phyloP scores from a whole-genome alignment of 208 protist species.

The Trypanosoma melophagium region DNA sequence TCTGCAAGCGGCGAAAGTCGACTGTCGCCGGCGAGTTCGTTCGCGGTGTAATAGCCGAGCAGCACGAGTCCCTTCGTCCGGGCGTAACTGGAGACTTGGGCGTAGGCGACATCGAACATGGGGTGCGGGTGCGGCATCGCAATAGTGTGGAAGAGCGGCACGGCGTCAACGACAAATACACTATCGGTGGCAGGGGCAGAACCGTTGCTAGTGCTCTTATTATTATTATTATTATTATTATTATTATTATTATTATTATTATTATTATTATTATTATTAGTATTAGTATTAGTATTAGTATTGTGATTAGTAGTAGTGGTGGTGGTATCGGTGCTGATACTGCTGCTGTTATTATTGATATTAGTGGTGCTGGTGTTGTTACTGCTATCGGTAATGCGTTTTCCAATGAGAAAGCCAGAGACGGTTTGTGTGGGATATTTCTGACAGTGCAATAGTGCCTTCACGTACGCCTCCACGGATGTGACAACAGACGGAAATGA shows the following conservation, averaged over 20 bases:
- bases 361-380: conserved; percentile 12
- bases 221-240: background rate
- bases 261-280: too few relatives aligned
- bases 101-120: conserved; percentile 80
- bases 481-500: conserved; percentile 38
- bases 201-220: conserved; percentile 31
- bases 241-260: conserved; percentile 6
- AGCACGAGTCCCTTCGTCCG: conserved; percentile 65
- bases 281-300: too few relatives aligned
- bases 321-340: background rate
- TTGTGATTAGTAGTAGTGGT: conserved; percentile 3
- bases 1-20: conserved; percentile 37
- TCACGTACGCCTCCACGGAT: conserved; percentile 74
- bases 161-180: conserved; percentile 52
- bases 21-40: conserved; percentile 67
- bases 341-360: background rate
- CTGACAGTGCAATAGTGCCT: conserved; percentile 82
- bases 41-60: conserved; percentile 82
- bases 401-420: conserved; percentile 79
- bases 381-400: conserved; percentile 48
- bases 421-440: conserved; percentile 85
- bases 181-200: conserved; percentile 12
- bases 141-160: conserved; percentile 80
- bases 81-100: conserved; percentile 63
- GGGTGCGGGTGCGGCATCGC: conserved; percentile 77